A percentile compares a stretch with the other conserved stretches of the same genome.
These are phyloP conservation scores for Helichrysum umbraculigerum DNA, from an alignment of 129 eudicot genomes.

Conservation along the genomic window DNA sequence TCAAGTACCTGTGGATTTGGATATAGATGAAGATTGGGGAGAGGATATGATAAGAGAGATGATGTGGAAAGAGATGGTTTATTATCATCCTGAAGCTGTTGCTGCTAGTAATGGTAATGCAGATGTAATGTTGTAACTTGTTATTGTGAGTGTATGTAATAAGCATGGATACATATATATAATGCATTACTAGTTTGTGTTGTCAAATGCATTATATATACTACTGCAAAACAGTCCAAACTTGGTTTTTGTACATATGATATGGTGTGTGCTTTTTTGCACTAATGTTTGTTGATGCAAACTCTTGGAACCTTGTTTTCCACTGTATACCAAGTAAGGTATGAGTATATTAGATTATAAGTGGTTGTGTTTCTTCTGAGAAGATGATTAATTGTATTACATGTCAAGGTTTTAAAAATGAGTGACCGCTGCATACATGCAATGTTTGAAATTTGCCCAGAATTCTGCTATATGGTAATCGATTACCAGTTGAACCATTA, in stretches of 20 bases:
- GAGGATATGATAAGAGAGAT: constrained; percentile 81
- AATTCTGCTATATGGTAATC: too few relatives aligned
- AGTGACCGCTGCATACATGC: too few relatives aligned
- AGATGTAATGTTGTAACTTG: constrained; percentile 38
- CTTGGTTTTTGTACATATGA: constrained; percentile 42
- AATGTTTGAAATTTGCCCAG: too few relatives aligned
- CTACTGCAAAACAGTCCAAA: constrained; percentile 32
- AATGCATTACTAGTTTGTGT: constrained; percentile 48
- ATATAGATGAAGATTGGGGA: constrained; percentile 81
- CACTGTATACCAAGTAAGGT: constrained; percentile 15
- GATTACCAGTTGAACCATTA: too few relatives aligned
- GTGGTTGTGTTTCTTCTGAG: too few relatives aligned
- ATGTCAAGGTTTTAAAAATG: too few relatives aligned
- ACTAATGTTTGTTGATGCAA: constrained; percentile 1
- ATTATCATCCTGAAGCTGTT: constrained; percentile 72
- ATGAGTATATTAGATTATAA: background rate
- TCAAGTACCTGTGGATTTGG: constrained; percentile 70
- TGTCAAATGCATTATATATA: constrained; percentile 38
- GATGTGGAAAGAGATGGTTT: constrained; percentile 80
- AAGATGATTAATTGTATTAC: too few relatives aligned
- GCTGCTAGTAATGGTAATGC: constrained; percentile 13
- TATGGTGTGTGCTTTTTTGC: constrained; percentile 25
- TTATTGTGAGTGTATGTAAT: constrained; percentile 31
- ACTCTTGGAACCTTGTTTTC: constrained; percentile 11
- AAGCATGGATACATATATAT: constrained; percentile 34